These are phyloP conservation scores for Delonix regia DNA, from an alignment of 306 rosid genomes.

Conservation along the genomic window DNA sequence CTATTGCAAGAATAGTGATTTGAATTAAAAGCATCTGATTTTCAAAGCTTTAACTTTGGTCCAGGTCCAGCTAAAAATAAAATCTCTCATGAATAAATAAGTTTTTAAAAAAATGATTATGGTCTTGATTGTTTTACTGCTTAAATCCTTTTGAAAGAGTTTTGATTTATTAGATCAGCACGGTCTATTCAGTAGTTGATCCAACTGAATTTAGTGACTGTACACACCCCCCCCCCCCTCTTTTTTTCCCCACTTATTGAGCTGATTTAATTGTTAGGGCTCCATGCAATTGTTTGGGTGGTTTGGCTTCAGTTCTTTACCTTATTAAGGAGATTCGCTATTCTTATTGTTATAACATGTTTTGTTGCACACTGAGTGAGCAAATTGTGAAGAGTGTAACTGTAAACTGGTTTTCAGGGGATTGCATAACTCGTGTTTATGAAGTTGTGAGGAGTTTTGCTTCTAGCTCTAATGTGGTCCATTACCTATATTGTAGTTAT, in stretches of 20 bases:
- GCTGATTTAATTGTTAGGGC: constrained; percentile 18
- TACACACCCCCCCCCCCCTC: too few species aligned
- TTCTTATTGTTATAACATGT: not conserved
- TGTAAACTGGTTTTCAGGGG: constrained; percentile 17
- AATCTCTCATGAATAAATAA: not conserved
- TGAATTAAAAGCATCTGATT: not conserved
- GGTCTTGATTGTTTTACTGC: not conserved
- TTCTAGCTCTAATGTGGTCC: not conserved
- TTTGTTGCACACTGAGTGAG: not conserved
- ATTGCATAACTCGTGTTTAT: not conserved
- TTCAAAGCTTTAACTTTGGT: not conserved
- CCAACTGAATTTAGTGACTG: not conserved
- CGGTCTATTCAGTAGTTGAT: constrained; percentile 16
- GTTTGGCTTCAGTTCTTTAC: not conserved
- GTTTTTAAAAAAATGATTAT: not conserved
- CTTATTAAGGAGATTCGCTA: not conserved
- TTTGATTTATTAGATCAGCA: constrained; percentile 12
- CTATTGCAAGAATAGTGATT: constrained; percentile 5
- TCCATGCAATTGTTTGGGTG: not conserved
- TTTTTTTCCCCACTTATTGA: not conserved
- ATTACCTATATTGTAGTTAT: not conserved
- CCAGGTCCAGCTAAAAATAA: not conserved
- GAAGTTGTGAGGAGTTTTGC: constrained; percentile 9
- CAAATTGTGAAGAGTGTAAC: not conserved
- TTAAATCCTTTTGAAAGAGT: not conserved